Evolutionary conservation across 1,139 yeast genomes (phyloP), one percentile per base, ranked within the genome.

Genomic region (Fermentozyma sake): DNA sequence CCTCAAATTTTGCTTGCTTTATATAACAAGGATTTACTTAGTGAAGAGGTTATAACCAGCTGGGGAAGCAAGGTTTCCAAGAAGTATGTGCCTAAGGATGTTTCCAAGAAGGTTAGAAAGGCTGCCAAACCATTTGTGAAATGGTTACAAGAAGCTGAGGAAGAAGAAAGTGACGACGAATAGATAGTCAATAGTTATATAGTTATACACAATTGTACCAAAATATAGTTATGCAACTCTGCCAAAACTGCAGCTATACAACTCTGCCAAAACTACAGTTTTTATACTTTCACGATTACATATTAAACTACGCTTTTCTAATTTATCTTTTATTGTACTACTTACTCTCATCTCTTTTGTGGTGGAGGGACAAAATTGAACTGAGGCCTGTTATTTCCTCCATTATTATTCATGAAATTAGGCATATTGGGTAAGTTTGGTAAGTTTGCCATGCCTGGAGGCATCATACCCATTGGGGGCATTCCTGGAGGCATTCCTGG

Each of bases 41-140:
- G 86, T 30, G 98, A 91, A 63, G 95, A 85, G 35, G 81, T 75
- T 24, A 72, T 86, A 30, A 61, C 73, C 49, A 72, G 73, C 30
- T 91, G 96, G 89, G 97, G 96, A 43, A 73, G 91, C 32, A 87
- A 86, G 59, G 87, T 86, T 26, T 83, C 95, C 29, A 87, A 87
- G 68, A 89, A 87, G 61, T 91, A 82, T 48, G 96, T 89, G 35
- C 85, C 95, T 38, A 91, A 89, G 66, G 95, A 87, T 28, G 72
- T 78, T 24, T 82, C 94, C 29, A 89, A 89, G 66, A 89, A 86
- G 72, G 95, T 91, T 30, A 84, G 96, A 61, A 85, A 80, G 61
- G 94, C 96, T 26, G 96, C 96, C 37, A 87, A 86, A 63, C 95
- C 97, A 22, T 91, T 91, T 62, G 66, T 91, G 41, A 79, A 82